phyloP scores from a whole-genome alignment of 371 early-diverging fungal species.

The Saksenaea vasiformis region DNA sequence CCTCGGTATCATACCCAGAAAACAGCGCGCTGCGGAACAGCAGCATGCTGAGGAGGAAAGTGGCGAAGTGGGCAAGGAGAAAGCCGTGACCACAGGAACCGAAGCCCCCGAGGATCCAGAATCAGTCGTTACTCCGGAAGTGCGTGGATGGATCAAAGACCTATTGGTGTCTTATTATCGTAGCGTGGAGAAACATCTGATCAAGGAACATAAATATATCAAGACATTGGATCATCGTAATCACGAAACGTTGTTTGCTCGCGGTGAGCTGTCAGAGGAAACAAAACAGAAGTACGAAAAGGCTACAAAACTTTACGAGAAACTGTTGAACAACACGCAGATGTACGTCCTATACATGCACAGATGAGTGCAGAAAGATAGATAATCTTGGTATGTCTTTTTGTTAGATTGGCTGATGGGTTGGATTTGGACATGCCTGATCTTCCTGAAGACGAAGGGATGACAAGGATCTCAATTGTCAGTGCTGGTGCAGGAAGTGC shows the following conservation, averaged over 20 bases:
- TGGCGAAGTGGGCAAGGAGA: constrained; percentile 6
- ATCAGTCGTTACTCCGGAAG: constrained; percentile 48
- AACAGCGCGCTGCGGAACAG: constrained; percentile 48
- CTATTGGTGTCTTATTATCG: constrained; percentile 73
- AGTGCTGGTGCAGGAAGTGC: constrained; percentile 34
- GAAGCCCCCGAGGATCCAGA: constrained; percentile 9
- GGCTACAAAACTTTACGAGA: constrained; percentile 71
- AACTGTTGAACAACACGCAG: constrained; percentile 62
- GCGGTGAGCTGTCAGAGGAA: constrained; percentile 85
- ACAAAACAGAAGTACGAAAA: constrained; percentile 79
- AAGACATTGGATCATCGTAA: constrained; percentile 76
- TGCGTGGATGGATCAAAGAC: constrained; percentile 54
- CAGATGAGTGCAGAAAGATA: not conserved
- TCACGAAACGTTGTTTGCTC: constrained; percentile 77
- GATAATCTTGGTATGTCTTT: not conserved
- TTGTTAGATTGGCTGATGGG: constrained; percentile 60
- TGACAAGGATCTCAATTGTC: constrained; percentile 54
- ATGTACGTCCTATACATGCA: constrained; percentile 23
- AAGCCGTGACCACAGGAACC: constrained; percentile 10
- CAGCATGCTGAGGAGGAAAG: constrained; percentile 40
- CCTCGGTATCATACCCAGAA: constrained; percentile 54
- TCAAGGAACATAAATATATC: constrained; percentile 75
- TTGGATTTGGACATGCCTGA: constrained; percentile 76
- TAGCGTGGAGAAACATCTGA: constrained; percentile 62
- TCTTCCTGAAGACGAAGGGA: constrained; percentile 64